Percentiles rank a stretch among this genome's conserved stretches.
phyloP scores from a whole-genome alignment of 2,329 filamentous ascomycete genomes.

The Bipolaris oryzae region DNA sequence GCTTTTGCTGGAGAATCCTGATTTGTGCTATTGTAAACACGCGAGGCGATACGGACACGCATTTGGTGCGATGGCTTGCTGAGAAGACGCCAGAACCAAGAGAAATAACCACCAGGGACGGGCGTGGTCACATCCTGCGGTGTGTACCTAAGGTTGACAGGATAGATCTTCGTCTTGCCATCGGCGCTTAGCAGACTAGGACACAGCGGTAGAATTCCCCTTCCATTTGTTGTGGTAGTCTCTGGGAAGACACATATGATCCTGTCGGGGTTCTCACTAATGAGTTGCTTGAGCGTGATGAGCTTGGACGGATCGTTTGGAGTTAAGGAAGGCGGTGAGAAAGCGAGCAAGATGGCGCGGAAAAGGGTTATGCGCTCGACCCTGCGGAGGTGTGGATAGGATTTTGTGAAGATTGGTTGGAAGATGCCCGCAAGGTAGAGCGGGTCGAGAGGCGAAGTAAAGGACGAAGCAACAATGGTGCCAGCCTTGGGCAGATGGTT shows the following conservation, averaged over 20 bases:
- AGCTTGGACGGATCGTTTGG: slow-evolving; percentile 45
- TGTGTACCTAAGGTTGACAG: slow-evolving; percentile 86
- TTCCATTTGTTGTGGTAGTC: slow-evolving; percentile 91
- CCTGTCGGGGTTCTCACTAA: slow-evolving; percentile 71
- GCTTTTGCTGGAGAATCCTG: slow-evolving; percentile 24
- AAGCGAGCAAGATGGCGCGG: slow-evolving; percentile 74
- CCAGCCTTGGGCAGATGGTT: slow-evolving; percentile 77
- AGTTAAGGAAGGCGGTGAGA: slow-evolving; percentile 61
- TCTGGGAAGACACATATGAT: slow-evolving; percentile 90
- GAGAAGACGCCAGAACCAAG: slow-evolving; percentile 85
- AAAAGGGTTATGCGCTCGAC: slow-evolving; percentile 80
- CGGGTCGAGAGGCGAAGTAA: slow-evolving; percentile 90
- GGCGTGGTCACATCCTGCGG: slow-evolving; percentile 91
- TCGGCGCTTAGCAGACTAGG: slow-evolving; percentile 74
- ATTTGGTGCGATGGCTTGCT: slow-evolving; percentile 87
- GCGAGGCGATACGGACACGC: slow-evolving; percentile 85
- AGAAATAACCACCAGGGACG: slow-evolving; percentile 72
- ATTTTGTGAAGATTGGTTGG: slow-evolving; percentile 90
- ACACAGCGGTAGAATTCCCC: slow-evolving; percentile 83
- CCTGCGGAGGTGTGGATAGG: slow-evolving; percentile 74
- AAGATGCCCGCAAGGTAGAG: slow-evolving; percentile 95
- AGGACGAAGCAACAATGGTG: slow-evolving; percentile 85
- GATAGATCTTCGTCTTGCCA: slow-evolving; percentile 77
- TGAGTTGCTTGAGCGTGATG: slow-evolving; percentile 55
- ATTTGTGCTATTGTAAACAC: slow-evolving; percentile 56